phyloP scores from a whole-genome alignment of 2,329 filamentous ascomycete species.

The Coniochaeta pulveracea region DNA sequence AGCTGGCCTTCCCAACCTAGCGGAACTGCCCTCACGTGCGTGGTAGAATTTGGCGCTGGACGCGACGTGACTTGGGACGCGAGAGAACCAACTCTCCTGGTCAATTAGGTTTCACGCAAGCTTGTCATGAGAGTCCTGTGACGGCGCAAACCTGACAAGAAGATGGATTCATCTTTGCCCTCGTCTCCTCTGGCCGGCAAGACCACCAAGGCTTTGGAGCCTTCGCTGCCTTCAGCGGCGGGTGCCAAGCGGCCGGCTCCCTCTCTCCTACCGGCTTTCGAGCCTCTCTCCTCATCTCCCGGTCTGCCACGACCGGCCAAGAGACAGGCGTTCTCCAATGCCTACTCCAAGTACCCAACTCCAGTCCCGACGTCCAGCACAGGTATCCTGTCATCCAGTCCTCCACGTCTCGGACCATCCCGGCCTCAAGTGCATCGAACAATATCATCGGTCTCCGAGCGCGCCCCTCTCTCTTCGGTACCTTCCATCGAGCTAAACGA shows the following conservation, averaged over 20 bases:
- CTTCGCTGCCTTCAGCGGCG: constrained; percentile 23
- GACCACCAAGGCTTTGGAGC: constrained; percentile 19
- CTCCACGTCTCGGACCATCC: constrained; percentile 39
- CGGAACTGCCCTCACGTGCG: not conserved
- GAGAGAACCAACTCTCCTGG: not conserved
- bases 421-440: constrained; percentile 46
- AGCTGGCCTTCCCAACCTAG: too few species aligned
- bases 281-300: constrained; percentile 69
- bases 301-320: constrained; percentile 58
- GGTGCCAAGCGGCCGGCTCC: constrained; percentile 52
- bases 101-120: not conserved
- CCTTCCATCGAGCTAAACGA: constrained; percentile 72
- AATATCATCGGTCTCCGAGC: constrained; percentile 58
- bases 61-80: constrained; percentile 1
- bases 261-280: constrained; percentile 66
- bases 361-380: constrained; percentile 91
- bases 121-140: constrained; percentile 3
- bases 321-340: constrained; percentile 45
- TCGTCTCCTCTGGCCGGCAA: constrained; percentile 21
- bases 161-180: constrained; percentile 10
- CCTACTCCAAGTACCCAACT: constrained; percentile 71
- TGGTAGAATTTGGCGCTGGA: not conserved
- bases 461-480: constrained; percentile 71
- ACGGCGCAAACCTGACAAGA: constrained; percentile 4
- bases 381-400: constrained; percentile 79